Evolutionary conservation across 2,329 filamentous ascomycete genomes (phyloP).

Genomic region (Pseudogymnoascus pannorum): DNA sequence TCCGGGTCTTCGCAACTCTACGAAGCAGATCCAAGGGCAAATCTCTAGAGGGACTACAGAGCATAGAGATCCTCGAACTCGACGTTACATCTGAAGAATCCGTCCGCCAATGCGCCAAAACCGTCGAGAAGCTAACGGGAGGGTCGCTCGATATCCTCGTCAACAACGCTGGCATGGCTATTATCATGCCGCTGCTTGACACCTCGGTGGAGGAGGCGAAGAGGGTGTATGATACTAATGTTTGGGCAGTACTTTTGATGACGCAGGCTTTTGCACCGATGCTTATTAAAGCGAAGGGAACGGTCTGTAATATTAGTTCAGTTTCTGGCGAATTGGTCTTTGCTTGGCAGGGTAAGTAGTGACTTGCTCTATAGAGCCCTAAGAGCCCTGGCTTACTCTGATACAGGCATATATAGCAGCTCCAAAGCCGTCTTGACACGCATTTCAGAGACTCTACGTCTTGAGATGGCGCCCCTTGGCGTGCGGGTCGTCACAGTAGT

Average conservation of each 20-base stretch:
- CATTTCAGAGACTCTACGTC: slow-evolving; percentile 20
- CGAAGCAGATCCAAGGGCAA: slow-evolving; percentile 27
- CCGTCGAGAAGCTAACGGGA: slow-evolving; percentile 29
- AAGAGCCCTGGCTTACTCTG: not conserved
- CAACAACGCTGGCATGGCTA: slow-evolving; percentile 36
- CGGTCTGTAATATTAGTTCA: slow-evolving; percentile 24
- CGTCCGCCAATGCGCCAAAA: slow-evolving; percentile 27
- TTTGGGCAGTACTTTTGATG: slow-evolving; percentile 25
- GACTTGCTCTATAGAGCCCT: too few species aligned
- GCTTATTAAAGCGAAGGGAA: slow-evolving; percentile 26
- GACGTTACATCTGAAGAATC: slow-evolving; percentile 34
- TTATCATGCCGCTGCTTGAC: slow-evolving; percentile 29
- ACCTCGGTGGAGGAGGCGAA: slow-evolving; percentile 26
- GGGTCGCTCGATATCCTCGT: slow-evolving; percentile 37
- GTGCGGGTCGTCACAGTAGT: slow-evolving; percentile 17
- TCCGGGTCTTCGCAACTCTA: slow-evolving; percentile 34
- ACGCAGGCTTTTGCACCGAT: slow-evolving; percentile 27
- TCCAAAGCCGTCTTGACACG: slow-evolving; percentile 18
- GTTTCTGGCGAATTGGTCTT: slow-evolving; percentile 10
- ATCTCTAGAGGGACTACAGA: slow-evolving; percentile 12
- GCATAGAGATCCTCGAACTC: slow-evolving; percentile 32
- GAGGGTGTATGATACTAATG: slow-evolving; percentile 28
- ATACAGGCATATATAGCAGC: slow-evolving; percentile 14
- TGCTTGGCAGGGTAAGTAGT: slow-evolving; percentile 10
- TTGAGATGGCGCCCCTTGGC: slow-evolving; percentile 25